Conservation (phyloP, 352 stramenopile genomes). For the Elongisporangium prolatum region DNA sequence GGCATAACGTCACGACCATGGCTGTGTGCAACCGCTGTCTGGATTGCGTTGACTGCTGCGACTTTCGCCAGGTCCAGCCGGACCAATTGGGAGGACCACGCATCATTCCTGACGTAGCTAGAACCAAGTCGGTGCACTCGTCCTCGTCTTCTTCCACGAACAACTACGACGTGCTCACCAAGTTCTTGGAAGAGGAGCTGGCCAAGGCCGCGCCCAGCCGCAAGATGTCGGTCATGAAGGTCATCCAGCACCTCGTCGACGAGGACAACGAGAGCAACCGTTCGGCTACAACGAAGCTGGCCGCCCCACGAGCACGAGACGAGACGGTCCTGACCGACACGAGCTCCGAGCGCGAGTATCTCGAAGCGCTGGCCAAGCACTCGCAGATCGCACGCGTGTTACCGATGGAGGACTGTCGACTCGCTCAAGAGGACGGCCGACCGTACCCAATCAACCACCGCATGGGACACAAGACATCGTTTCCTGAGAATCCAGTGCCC, state of each 20-base stretch:
- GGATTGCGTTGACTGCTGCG: conserved; percentile 35
- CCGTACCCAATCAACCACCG: conserved; percentile 33
- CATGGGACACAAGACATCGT: neutral
- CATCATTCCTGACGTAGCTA: too few species aligned
- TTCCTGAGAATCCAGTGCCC: conserved; percentile 27
- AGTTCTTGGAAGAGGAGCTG: conserved; percentile 11
- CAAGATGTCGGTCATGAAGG: conserved; percentile 41
- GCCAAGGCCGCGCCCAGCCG: conserved; percentile 4
- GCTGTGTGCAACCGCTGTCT: conserved; percentile 36
- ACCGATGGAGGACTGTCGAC: conserved; percentile 26
- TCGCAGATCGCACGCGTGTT: conserved; percentile 3
- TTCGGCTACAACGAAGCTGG: neutral
- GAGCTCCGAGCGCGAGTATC: conserved; percentile 10
- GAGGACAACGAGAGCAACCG: conserved; percentile 20
- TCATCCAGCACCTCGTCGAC: conserved; percentile 54
- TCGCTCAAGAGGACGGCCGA: conserved; percentile 24
- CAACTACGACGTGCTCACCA: conserved; percentile 4
- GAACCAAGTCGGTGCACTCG: too few species aligned
- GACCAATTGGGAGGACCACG: too few species aligned
- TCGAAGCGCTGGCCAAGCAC: conserved; percentile 4
- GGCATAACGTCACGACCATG: conserved; percentile 23
- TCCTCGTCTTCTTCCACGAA: too few species aligned
- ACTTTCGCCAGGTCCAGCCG: conserved; percentile 26
- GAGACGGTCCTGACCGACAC: conserved; percentile 1
- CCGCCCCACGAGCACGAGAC: conserved; percentile 2